These are phyloP conservation scores for Psilocybe sp. DNA, from an alignment of 768 basidiomycete species.

Conservation along the genomic window DNA sequence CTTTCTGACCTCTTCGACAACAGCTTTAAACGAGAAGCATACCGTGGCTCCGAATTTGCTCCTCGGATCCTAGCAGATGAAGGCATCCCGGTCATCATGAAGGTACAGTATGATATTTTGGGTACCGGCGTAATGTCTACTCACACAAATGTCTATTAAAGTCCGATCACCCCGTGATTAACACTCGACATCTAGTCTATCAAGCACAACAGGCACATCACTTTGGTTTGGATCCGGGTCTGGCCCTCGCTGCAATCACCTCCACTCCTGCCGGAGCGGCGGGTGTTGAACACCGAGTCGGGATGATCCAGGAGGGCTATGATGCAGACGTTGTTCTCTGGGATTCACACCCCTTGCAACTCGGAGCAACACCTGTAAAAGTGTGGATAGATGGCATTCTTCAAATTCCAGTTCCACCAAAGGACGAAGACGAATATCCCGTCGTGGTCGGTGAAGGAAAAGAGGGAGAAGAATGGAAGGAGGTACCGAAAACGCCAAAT, in stretches of 20 bases:
- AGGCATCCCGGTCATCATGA: conserved; percentile 74
- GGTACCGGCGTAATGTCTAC: not conserved
- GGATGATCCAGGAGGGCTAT: conserved; percentile 54
- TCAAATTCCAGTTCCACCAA: conserved; percentile 54
- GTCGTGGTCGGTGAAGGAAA: conserved; percentile 43
- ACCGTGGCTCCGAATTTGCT: conserved; percentile 77
- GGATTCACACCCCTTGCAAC: conserved; percentile 71
- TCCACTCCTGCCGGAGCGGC: conserved; percentile 61
- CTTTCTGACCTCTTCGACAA: not conserved
- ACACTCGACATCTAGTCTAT: conserved; percentile 65
- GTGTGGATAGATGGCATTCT: conserved; percentile 86
- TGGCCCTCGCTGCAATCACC: conserved; percentile 66
- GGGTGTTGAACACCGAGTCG: conserved; percentile 77
- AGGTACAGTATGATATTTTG: conserved; percentile 38
- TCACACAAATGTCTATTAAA: conserved; percentile 17
- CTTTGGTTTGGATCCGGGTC: conserved; percentile 55
- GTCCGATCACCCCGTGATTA: conserved; percentile 58
- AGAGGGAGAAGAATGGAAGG: conserved; percentile 40
- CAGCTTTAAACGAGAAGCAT: conserved; percentile 53
- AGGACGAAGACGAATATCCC: conserved; percentile 33
- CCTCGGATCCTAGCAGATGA: conserved; percentile 71
- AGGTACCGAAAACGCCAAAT: conserved; percentile 52
- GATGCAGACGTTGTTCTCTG: conserved; percentile 73
- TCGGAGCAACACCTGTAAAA: conserved; percentile 72
- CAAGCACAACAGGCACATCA: conserved; percentile 74